A percentile compares a stretch with the other conserved stretches of the same genome.
Conservation (phyloP, 495 filamentous ascomycete genomes). For the Penicillium roqueforti region DNA sequence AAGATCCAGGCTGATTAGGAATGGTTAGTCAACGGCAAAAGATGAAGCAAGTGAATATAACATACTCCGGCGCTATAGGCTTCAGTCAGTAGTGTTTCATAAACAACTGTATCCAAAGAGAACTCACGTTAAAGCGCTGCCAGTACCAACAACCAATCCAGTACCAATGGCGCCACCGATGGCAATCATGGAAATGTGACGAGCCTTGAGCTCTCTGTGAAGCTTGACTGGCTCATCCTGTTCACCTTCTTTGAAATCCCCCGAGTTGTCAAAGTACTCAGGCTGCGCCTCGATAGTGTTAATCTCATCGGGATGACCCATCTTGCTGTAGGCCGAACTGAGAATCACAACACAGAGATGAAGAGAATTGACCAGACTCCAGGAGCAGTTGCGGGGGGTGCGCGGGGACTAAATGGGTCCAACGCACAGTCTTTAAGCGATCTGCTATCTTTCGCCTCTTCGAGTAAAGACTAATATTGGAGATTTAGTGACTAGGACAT, state of each 20-base stretch:
- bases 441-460: slow-evolving; percentile 5
- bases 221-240: slow-evolving; percentile 33
- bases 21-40: slow-evolving; percentile 12
- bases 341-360: not conserved
- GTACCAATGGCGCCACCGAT: slow-evolving; percentile 87
- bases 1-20: slow-evolving; percentile 62
- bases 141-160: slow-evolving; percentile 62
- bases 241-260: not conserved
- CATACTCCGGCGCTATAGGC: not conserved
- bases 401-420: not conserved
- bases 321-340: not conserved
- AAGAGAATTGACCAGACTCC: not conserved
- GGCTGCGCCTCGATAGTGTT: slow-evolving; percentile 9
- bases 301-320: slow-evolving; percentile 14
- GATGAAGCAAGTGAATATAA: not conserved
- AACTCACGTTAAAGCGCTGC: slow-evolving; percentile 18
- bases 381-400: not conserved
- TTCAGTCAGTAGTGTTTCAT: not conserved
- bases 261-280: not conserved
- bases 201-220: slow-evolving; percentile 65
- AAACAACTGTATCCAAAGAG: not conserved
- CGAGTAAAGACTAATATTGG: slow-evolving; percentile 4
- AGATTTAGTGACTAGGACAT: not conserved
- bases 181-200: slow-evolving; percentile 85
- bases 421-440: slow-evolving; percentile 6